These are phyloP conservation scores for Aspergillus steynii DNA, from an alignment of 495 filamentous ascomycete genomes.

Conservation along the genomic window DNA sequence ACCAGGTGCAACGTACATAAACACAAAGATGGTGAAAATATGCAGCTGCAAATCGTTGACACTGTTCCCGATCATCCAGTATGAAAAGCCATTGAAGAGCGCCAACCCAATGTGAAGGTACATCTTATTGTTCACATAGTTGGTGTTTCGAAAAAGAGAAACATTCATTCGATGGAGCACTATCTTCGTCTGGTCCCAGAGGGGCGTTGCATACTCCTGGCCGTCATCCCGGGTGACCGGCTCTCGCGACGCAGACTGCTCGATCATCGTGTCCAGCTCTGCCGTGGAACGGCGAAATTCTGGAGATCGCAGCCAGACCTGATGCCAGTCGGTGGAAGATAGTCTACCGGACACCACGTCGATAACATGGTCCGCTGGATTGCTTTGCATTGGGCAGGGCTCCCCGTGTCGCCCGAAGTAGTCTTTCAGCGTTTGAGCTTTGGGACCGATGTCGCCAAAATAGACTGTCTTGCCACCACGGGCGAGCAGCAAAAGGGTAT, in stretches of 20 bases:
- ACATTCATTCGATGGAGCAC: constrained; percentile 58
- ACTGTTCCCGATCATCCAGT: constrained; percentile 37
- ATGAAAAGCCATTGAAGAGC: constrained; percentile 45
- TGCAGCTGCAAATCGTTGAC: constrained; percentile 32
- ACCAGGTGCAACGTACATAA: constrained; percentile 50
- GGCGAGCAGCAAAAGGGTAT: constrained; percentile 66
- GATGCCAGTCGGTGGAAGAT: constrained; percentile 52
- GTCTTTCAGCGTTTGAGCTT: background rate
- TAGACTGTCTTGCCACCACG: constrained; percentile 26
- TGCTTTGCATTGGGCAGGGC: constrained; percentile 66
- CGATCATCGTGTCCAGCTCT: constrained; percentile 22
- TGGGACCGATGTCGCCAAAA: background rate
- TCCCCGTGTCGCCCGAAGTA: background rate
- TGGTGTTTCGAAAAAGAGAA: constrained; percentile 60
- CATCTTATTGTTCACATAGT: constrained; percentile 67
- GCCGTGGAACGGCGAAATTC: constrained; percentile 35
- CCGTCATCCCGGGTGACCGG: constrained; percentile 36
- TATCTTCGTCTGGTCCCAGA: constrained; percentile 55
- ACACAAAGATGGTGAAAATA: constrained; percentile 50
- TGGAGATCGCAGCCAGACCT: constrained; percentile 61
- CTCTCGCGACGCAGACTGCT: constrained; percentile 35
- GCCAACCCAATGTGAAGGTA: constrained; percentile 35
- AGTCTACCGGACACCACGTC: constrained; percentile 62
- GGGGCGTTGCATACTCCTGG: constrained; percentile 60
- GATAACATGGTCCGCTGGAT: constrained; percentile 89